Conservation (phyloP, 352 stramenopile genomes). For the Phytophthora pini region DNA sequence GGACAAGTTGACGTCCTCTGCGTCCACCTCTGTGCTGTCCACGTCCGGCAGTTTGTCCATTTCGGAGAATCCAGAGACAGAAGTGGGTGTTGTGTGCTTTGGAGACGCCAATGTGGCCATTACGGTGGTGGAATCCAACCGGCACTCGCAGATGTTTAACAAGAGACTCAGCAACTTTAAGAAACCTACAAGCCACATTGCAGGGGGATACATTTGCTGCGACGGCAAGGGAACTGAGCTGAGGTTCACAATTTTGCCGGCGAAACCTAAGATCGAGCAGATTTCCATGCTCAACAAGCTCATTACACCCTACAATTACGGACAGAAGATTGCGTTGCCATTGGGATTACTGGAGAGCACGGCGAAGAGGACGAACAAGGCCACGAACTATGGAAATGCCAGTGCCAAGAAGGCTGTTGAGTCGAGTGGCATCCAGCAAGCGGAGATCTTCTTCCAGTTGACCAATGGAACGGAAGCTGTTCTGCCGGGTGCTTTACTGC, state of each 20-base stretch:
- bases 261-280: conserved; percentile 74
- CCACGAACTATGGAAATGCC: conserved; percentile 4
- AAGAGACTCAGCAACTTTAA: conserved; percentile 90
- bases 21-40: conserved; percentile 27
- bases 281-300: conserved; percentile 89
- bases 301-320: conserved; percentile 84
- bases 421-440: conserved; percentile 43
- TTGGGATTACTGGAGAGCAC: conserved; percentile 65
- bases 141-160: conserved; percentile 87
- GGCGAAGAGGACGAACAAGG: conserved; percentile 29
- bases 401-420: conserved; percentile 31
- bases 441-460: conserved; percentile 77
- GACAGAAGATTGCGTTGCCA: conserved; percentile 84
- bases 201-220: conserved; percentile 87
- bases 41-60: conserved; percentile 28
- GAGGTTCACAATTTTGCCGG: conserved; percentile 66
- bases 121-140: conserved; percentile 78
- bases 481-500: conserved; percentile 52
- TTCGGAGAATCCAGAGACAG: conserved; percentile 12
- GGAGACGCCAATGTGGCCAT: conserved; percentile 80
- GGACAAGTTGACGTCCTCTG: conserved; percentile 27
- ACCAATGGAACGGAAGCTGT: conserved; percentile 63
- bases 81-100: conserved; percentile 55
- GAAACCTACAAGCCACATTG: conserved; percentile 82
- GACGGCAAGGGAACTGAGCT: conserved; percentile 83